Evolutionary conservation across 2,329 filamentous ascomycete species (phyloP), one percentile per base, ranked within the genome.

Genomic region (Colletotrichum phormii): DNA sequence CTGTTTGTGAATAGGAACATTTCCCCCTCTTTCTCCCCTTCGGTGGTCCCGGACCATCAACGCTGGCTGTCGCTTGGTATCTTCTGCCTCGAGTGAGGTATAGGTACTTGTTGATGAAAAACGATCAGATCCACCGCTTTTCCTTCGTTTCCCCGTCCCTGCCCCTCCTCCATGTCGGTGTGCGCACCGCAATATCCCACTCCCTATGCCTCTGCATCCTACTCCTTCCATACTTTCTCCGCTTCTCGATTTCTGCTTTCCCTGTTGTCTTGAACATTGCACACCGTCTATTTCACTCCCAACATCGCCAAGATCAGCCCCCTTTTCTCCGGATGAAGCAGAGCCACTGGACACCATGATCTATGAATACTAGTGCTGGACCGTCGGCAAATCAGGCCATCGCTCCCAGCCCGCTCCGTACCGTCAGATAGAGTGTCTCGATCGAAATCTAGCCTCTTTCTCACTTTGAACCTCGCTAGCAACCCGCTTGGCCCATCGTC

Each of bases 1-100:
- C 37, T 35, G 49, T 58, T 57, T 55, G 51, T 72, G 69, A 68
- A 63, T 68, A 63, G 57, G 64, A 18, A 53, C 69, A 63, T 62
- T 58, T 46, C 42, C 65, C 26, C 63, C 37, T 55, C 64, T 29
- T 46, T 29, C 15, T 29, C 61, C 57, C 8, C 55, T 29, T 71
- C 57, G 64, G 64, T 37, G 64, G 49, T 31, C 58, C 68, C 64
- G 57, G 55, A 42, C 42, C 68, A 29, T 67, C 57, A 35, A 51
- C 54, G 35, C 68, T 31, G 37, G 64, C 46, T 58, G 58, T 54
- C 13, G 24, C 31, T 29, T 53, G 22, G 64, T 72, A 67, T 58
- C 61, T 54, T 53, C 49, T 59, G 69, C 54, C 24, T 58, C 22
- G 37, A 63, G 31, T 2, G 15, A 72, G 33, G 65, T 72, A 70